These are phyloP conservation scores for Choricystis sp. DNA, from an alignment of 139 green algal genomes.

Conservation along the genomic window DNA sequence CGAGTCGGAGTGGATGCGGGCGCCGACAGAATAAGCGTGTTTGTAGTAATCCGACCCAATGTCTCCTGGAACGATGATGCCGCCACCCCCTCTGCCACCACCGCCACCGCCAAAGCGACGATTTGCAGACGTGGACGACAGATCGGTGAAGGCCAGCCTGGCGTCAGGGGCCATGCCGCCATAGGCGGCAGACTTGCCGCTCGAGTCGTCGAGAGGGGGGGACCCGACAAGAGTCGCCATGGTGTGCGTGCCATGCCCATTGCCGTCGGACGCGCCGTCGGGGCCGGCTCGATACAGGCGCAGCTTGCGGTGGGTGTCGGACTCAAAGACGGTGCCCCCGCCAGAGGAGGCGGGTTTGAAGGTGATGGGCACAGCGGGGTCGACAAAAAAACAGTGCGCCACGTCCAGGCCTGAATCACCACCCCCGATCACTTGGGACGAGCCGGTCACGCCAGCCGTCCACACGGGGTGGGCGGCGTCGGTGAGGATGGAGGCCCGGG, in stretches of 20 bases:
- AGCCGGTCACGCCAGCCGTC: conserved; percentile 42
- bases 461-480: conserved; percentile 45
- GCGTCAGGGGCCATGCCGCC: conserved; percentile 64
- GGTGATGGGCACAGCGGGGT: conserved; percentile 20
- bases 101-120: conserved; percentile 8
- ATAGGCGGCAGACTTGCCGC: conserved; percentile 7
- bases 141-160: conserved; percentile 68
- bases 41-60: conserved; percentile 51
- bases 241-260: conserved; percentile 84
- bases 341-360: background rate
- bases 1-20: conserved; percentile 60
- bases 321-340: too few species aligned
- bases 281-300: conserved; percentile 34
- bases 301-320: conserved; percentile 61
- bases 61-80: conserved; percentile 26
- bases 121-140: too few species aligned
- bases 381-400: conserved; percentile 8
- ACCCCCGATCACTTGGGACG: conserved; percentile 60
- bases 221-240: conserved; percentile 44
- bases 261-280: conserved; percentile 41
- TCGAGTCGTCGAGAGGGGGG: conserved; percentile 4
- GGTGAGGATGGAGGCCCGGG: conserved; percentile 2
- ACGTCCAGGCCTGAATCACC: conserved; percentile 78
- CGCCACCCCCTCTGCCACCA: conserved; percentile 9
- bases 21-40: conserved; percentile 43